A percentile compares a stretch with the other conserved stretches of the same genome.
Evolutionary conservation across 2,329 filamentous ascomycete genomes (phyloP).

Genomic region (Aspergillus tubingensis): DNA sequence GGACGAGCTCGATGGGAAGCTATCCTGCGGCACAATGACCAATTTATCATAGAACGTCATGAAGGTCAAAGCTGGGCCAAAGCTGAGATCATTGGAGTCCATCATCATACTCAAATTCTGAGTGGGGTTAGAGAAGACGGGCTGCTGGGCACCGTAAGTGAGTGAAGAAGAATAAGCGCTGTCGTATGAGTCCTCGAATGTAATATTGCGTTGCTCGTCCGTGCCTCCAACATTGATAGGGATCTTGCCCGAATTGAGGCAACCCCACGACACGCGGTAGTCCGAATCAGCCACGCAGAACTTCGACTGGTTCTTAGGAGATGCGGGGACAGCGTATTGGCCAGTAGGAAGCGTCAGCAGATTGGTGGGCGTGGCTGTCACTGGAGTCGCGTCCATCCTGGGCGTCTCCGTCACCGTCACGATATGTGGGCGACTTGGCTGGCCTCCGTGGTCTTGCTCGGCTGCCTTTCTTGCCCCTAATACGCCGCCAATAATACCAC

Average conservation of each 20-base stretch:
- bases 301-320: constrained; percentile 50
- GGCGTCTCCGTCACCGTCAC: constrained; percentile 53
- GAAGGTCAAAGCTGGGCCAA: constrained; percentile 67
- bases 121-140: constrained; percentile 46
- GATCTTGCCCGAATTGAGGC: constrained; percentile 39
- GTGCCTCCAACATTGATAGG: constrained; percentile 35
- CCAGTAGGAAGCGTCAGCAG: constrained; percentile 54
- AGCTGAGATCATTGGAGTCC: constrained; percentile 57
- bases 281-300: constrained; percentile 51
- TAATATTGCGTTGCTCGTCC: constrained; percentile 33
- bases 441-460: constrained; percentile 26
- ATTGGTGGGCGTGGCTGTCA: constrained; percentile 48
- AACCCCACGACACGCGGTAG: constrained; percentile 55
- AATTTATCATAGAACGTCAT: constrained; percentile 64
- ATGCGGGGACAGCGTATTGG: constrained; percentile 50
- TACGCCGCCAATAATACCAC: constrained; percentile 57
- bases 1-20: constrained; percentile 31
- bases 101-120: constrained; percentile 56
- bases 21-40: constrained; percentile 53
- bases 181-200: constrained; percentile 34
- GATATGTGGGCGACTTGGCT: constrained; percentile 30
- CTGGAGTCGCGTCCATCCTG: constrained; percentile 53
- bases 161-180: constrained; percentile 44
- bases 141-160: constrained; percentile 65
- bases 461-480: constrained; percentile 48